A percentile compares a stretch with the other conserved stretches of the same genome.
Conservation (phyloP, 345 rosid species). For the Pistacia vera region DNA sequence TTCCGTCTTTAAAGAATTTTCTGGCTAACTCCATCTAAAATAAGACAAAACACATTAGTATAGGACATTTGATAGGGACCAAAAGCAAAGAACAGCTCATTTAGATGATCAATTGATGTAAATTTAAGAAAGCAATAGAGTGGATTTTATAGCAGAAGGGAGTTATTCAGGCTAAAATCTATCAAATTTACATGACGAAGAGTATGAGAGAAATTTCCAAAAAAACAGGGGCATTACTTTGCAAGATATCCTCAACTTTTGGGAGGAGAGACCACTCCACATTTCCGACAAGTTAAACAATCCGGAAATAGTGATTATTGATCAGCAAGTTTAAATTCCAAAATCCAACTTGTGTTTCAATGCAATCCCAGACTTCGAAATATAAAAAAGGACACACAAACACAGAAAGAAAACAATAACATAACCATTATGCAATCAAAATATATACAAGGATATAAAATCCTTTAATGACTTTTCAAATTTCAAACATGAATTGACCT, state of each 20-base stretch:
- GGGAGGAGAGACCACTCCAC: neutral
- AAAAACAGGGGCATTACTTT: neutral
- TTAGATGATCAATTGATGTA: neutral
- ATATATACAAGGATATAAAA: neutral
- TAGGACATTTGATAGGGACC: slow-evolving; percentile 1
- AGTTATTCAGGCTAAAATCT: neutral
- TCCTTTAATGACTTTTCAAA: neutral
- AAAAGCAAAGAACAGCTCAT: too few relatives aligned
- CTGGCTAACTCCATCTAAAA: slow-evolving; percentile 70
- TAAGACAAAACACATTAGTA: slow-evolving; percentile 10
- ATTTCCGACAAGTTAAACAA: too few relatives aligned
- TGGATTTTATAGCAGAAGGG: neutral
- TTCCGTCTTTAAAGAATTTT: slow-evolving; percentile 85
- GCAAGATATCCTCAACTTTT: too few relatives aligned
- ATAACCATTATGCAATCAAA: neutral
- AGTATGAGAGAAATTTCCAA: neutral
- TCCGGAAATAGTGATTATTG: too few relatives aligned
- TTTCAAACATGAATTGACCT: neutral
- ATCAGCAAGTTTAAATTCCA: neutral
- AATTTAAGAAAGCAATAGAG: neutral
- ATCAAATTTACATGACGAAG: neutral
- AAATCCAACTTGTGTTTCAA: neutral
- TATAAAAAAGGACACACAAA: neutral
- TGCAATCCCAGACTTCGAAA: neutral
- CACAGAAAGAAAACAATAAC: neutral